Evolutionary conservation across 306 rosid genomes (phyloP), one percentile per base, ranked within the genome.

Genomic region (Senna siamea): DNA sequence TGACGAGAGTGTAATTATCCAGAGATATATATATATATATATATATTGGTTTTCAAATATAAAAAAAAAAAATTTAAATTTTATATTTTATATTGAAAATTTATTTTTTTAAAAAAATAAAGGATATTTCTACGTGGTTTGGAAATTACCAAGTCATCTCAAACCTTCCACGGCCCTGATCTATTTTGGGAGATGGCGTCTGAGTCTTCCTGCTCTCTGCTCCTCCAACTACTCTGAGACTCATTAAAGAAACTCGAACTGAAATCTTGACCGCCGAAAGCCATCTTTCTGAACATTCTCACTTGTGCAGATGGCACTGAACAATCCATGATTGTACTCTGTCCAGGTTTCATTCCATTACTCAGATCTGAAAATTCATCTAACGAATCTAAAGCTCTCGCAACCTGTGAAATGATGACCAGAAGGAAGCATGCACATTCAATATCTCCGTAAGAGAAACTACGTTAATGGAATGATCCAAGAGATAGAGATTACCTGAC

Each of bases 341-440:
- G 89, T 28, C 99, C 97, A 2, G 98, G 99, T 82, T 79, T 95
- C 86, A 95, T 76, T 77, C 99, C 99, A 30, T 92, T 90, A 28
- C 76, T 87, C 60, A 95, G 95, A 82, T 95, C 98, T 0, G 87
- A 30, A 69, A 76, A 7, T 62, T 95, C 98, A 40, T 90, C 93
- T 32, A 90, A 52, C 35, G 96, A 83, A 77, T 88, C 98, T 13
- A 92, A 85, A 73, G 99, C 99, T 84, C 99, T 90, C 53, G 89
- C 93, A 67, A 94, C 97, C 99, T 94, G 80, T 19, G 8, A 68
- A 5, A 38, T 18, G 57, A 40, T 19, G 55, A 2, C 5, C 62
- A 65, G 54, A 67, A 20, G 22, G 30, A 66, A 64, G 46, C 59
- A 66, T 17, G 46, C 30, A 14, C 26, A 44, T 40, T 73, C 62